Percentiles rank a stretch among this genome's conserved stretches.
Evolutionary conservation across 192 early-diverging fungal species (phyloP).

Genomic region (Backusella mclennaniae): DNA sequence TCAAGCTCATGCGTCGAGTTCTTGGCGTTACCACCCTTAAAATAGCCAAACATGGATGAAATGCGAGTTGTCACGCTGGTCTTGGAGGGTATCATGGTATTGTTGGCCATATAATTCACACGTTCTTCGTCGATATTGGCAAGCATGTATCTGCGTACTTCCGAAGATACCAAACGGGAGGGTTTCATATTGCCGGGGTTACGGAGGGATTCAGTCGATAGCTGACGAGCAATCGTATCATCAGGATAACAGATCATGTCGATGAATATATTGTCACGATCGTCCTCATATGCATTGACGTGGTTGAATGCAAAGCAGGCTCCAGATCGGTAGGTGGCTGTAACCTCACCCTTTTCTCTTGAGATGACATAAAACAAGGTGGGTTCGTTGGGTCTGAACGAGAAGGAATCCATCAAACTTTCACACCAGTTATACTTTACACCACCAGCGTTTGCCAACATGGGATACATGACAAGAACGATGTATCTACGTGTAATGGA

Average conservation of each 20-base stretch:
- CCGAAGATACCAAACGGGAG: slow-evolving; percentile 46
- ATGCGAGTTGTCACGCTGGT: slow-evolving; percentile 18
- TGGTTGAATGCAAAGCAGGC: slow-evolving; percentile 68
- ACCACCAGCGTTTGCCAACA: slow-evolving; percentile 58
- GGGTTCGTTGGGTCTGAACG: slow-evolving; percentile 56
- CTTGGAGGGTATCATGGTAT: slow-evolving; percentile 15
- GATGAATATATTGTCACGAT: slow-evolving; percentile 48
- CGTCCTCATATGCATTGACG: slow-evolving; percentile 71
- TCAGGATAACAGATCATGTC: slow-evolving; percentile 67
- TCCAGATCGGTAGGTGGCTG: slow-evolving; percentile 67
- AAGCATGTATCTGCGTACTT: slow-evolving; percentile 63
- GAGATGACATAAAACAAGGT: slow-evolving; percentile 75
- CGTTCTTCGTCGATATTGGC: slow-evolving; percentile 54
- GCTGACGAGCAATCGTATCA: slow-evolving; percentile 55
- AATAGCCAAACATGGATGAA: slow-evolving; percentile 14
- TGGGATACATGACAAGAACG: slow-evolving; percentile 67
- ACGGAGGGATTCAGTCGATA: slow-evolving; percentile 56
- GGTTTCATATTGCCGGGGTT: slow-evolving; percentile 40
- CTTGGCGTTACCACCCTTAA: slow-evolving; percentile 37
- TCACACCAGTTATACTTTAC: slow-evolving; percentile 68
- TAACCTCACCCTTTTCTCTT: slow-evolving; percentile 60
- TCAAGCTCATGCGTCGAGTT: background rate
- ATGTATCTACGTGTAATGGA: slow-evolving; percentile 71
- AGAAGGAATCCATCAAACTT: slow-evolving; percentile 68
- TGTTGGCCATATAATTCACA: slow-evolving; percentile 41